phyloP scores from a whole-genome alignment of 225 moss, liverwort and hornwort genomes.

The Marchantia polymorpha region DNA sequence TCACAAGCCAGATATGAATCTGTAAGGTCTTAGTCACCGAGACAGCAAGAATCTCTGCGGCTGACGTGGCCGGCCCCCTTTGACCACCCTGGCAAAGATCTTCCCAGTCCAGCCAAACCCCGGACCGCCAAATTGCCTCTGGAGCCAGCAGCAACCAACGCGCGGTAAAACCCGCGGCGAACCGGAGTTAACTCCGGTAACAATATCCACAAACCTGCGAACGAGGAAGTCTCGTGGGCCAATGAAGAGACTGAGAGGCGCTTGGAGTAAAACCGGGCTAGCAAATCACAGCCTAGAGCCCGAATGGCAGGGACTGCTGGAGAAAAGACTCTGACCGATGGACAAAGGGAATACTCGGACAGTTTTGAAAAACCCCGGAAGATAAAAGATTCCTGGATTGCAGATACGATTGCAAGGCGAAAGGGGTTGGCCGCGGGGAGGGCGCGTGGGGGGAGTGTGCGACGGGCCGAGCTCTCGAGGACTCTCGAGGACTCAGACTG shows the following conservation, averaged over 20 bases:
- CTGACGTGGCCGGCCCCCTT: neutral
- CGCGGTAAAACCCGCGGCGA: neutral
- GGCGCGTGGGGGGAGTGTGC: slow-evolving; percentile 3
- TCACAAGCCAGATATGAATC: neutral
- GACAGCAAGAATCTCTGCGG: neutral
- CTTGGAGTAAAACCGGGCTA: neutral
- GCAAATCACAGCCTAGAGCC: neutral
- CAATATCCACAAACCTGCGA: slow-evolving; percentile 15
- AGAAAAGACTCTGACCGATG: neutral
- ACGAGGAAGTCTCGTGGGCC: neutral
- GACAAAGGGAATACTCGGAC: neutral
- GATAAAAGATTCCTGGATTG: neutral
- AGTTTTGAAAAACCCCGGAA: neutral
- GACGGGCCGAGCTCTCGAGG: neutral
- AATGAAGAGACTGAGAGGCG: neutral
- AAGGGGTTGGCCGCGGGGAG: neutral
- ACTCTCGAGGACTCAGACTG: neutral
- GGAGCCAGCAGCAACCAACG: neutral
- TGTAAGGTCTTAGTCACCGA: too few relatives aligned
- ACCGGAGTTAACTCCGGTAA: neutral
- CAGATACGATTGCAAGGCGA: neutral
- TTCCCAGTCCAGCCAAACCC: neutral
- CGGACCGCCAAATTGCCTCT: neutral
- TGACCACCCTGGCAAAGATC: neutral
- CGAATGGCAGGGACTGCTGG: neutral